Evolutionary conservation across 179 eudicot genomes (phyloP).

Genomic region (Beta macrorhiza): DNA sequence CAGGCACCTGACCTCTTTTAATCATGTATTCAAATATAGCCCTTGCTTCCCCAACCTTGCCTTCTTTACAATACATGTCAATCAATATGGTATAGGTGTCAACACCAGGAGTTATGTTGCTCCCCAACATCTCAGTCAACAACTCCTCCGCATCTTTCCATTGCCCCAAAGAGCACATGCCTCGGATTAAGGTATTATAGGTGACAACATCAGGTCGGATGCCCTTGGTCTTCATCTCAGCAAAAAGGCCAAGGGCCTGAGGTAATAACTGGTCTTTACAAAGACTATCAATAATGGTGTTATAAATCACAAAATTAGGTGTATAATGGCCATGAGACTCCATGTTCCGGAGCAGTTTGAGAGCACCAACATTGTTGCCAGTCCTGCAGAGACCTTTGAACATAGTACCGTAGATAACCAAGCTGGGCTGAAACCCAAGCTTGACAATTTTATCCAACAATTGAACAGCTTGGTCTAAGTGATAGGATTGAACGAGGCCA

Average conservation of each 20-base stretch:
- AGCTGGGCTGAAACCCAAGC: background rate
- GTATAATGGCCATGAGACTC: background rate
- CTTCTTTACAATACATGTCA: slow-evolving; percentile 13
- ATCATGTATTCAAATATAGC: background rate
- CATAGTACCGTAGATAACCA: background rate
- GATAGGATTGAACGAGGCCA: background rate
- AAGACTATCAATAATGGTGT: slow-evolving; percentile 13
- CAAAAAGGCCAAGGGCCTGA: background rate
- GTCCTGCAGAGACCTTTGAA: slow-evolving; percentile 17
- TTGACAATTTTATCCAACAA: background rate
- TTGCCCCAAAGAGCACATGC: background rate
- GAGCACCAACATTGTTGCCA: slow-evolving; percentile 5
- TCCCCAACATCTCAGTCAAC: background rate
- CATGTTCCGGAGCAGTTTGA: slow-evolving; percentile 1
- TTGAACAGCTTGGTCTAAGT: background rate
- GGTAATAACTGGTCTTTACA: background rate
- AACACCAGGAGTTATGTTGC: background rate
- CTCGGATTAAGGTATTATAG: slow-evolving; percentile 11
- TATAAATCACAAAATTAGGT: slow-evolving; percentile 13
- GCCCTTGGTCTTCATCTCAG: slow-evolving; percentile 22
- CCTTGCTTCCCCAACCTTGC: slow-evolving; percentile 1
- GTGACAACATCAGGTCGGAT: slow-evolving; percentile 7
- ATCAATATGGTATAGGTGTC: slow-evolving; percentile 2
- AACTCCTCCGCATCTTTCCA: background rate
- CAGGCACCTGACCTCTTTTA: background rate